A percentile compares a stretch with the other conserved stretches of the same genome.
phyloP scores from a whole-genome alignment of 176 grass and related monocot genomes.

The Leersia perrieri region DNA sequence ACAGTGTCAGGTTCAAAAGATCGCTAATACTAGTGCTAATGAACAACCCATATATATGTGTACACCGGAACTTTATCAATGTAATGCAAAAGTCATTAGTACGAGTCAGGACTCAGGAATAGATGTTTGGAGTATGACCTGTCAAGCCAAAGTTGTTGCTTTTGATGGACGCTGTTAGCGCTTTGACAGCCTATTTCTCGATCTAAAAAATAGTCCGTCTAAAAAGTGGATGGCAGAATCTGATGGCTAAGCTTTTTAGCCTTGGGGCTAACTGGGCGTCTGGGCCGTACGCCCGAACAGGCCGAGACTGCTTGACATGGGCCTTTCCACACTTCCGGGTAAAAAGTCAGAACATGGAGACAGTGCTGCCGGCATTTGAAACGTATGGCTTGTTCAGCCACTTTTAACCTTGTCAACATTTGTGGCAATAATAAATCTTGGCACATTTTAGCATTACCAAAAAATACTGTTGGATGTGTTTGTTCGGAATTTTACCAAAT shows the following conservation, averaged over 20 bases:
- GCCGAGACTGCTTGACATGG: neutral
- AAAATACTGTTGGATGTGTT: too few species aligned
- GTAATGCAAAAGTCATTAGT: neutral
- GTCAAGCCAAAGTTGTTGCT: neutral
- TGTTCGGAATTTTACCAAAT: too few species aligned
- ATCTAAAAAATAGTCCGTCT: neutral
- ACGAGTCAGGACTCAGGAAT: neutral
- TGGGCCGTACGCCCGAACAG: neutral
- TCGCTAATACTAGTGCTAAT: neutral
- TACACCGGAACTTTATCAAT: neutral
- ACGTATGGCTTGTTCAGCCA: too few species aligned
- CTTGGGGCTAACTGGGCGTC: too few species aligned
- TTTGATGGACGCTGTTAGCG: neutral
- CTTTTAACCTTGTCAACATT: too few species aligned
- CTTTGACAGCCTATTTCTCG: too few species aligned
- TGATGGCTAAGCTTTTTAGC: neutral
- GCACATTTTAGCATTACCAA: too few species aligned
- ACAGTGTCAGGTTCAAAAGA: neutral
- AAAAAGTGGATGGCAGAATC: neutral
- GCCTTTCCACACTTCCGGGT: neutral
- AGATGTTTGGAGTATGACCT: neutral
- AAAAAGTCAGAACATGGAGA: too few species aligned
- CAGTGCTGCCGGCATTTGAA: too few species aligned
- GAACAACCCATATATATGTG: neutral
- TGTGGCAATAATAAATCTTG: too few species aligned